A percentile compares a stretch with the other conserved stretches of the same genome.
These are phyloP conservation scores for Lachnellula subtilissima DNA, from an alignment of 2,329 filamentous ascomycete genomes.

Conservation along the genomic window DNA sequence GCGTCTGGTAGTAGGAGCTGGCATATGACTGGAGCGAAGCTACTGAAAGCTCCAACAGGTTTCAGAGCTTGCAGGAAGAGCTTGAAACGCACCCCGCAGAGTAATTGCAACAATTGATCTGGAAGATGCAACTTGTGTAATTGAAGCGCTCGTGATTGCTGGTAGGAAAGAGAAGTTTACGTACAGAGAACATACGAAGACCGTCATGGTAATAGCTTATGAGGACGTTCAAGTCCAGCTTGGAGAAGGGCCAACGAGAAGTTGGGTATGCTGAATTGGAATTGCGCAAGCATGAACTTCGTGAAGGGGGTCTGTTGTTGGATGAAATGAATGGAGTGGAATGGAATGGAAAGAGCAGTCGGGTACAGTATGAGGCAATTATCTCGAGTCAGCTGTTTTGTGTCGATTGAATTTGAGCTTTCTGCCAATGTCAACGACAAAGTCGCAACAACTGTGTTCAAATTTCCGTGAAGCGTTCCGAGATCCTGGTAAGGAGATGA, in stretches of 20 bases:
- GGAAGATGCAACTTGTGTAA: not conserved
- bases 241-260: conserved; percentile 9
- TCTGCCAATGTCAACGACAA: no score
- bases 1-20: not conserved
- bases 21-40: not conserved
- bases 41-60: not conserved
- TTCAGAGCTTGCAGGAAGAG: not conserved
- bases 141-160: not conserved
- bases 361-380: not conserved
- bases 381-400: no score
- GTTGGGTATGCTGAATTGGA: conserved; percentile 5
- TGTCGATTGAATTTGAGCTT: no score
- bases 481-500: not conserved
- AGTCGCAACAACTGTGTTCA: no score
- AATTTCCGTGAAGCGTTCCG: not conserved
- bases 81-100: not conserved
- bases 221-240: conserved; percentile 13
- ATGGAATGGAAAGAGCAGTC: not conserved
- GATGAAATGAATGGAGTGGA: not conserved
- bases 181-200: conserved; percentile 57
- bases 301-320: not conserved
- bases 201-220: conserved; percentile 43
- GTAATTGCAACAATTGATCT: not conserved
- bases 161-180: conserved; percentile 23
- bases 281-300: conserved; percentile 24